These are phyloP conservation scores for Afroboletus lepidellus DNA, from an alignment of 1,284 basidiomycete species.

Conservation along the genomic window DNA sequence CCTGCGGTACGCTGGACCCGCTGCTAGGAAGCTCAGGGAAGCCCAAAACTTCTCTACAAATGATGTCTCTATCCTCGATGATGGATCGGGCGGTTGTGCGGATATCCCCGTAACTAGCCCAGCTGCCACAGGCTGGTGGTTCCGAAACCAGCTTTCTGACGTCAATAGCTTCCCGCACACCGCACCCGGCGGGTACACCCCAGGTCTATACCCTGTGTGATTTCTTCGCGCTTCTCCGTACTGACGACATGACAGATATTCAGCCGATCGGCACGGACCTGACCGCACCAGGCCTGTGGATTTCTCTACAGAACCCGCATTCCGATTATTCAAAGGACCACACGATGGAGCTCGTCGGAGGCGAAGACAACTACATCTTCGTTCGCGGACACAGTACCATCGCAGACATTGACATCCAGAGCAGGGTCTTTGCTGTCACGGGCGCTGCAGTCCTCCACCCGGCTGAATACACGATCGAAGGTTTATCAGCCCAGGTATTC, in stretches of 20 bases:
- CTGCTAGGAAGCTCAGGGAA: conserved; percentile 1
- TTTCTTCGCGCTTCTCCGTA: neutral
- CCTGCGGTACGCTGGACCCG: conserved; percentile 9
- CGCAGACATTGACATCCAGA: conserved; percentile 12
- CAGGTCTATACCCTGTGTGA: neutral
- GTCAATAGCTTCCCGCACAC: conserved; percentile 11
- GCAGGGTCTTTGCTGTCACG: neutral
- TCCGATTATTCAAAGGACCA: conserved; percentile 5
- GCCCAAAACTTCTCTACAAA: neutral
- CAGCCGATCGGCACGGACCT: conserved; percentile 9
- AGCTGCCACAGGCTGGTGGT: conserved; percentile 17
- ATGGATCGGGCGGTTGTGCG: neutral
- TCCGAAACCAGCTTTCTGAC: neutral
- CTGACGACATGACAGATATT: conserved; percentile 6
- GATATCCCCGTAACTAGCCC: conserved; percentile 12
- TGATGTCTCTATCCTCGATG: neutral
- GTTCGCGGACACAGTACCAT: conserved; percentile 16
- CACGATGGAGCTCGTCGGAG: conserved; percentile 5
- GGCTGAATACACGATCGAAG: neutral
- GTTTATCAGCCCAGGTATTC: neutral
- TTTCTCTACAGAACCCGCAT: conserved; percentile 1
- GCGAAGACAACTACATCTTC: conserved; percentile 12
- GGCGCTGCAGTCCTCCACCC: conserved; percentile 1
- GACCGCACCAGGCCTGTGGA: neutral
- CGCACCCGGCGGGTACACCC: neutral